These are phyloP conservation scores for Kluyveromyces lactis DNA, from an alignment of 805 yeast genomes.

Conservation along the genomic window DNA sequence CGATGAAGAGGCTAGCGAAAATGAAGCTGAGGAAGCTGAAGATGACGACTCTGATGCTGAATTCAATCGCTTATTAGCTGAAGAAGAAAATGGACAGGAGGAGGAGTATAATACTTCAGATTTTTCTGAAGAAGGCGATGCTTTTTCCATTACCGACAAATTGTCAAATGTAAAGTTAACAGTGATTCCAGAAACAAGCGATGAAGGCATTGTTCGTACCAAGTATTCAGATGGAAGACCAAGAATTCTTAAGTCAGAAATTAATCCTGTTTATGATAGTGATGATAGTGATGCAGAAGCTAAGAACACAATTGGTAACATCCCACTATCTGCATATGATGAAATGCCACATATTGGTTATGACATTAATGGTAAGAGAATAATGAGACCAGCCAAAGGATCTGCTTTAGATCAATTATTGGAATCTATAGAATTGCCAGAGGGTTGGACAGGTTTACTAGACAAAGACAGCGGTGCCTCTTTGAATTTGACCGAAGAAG, in stretches of 20 bases:
- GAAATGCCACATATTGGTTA: conserved; percentile 97
- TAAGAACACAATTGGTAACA: conserved; percentile 84
- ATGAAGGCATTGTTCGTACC: conserved; percentile 30
- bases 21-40: conserved; percentile 18
- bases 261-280: conserved; percentile 88
- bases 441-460: conserved; percentile 96
- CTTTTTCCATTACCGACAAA: conserved; percentile 43
- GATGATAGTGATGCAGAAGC: conserved; percentile 86
- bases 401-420: conserved; percentile 85
- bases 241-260: conserved; percentile 78
- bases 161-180: conserved; percentile 47
- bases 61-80: conserved; percentile 50
- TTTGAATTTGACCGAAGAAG: conserved; percentile 77
- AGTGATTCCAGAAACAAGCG: conserved; percentile 32
- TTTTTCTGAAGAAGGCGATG: conserved; percentile 34
- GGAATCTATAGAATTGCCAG: conserved; percentile 89
- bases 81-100: conserved; percentile 33
- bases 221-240: conserved; percentile 70
- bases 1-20: conserved; percentile 18
- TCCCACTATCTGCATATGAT: conserved; percentile 89
- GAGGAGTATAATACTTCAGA: conserved; percentile 24
- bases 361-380: conserved; percentile 93
- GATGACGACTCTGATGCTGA: conserved; percentile 54
- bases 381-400: conserved; percentile 98
- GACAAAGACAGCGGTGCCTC: conserved; percentile 84